Evolutionary conservation across 2,329 filamentous ascomycete genomes (phyloP).

Genomic region (Trichoderma endophyticum): DNA sequence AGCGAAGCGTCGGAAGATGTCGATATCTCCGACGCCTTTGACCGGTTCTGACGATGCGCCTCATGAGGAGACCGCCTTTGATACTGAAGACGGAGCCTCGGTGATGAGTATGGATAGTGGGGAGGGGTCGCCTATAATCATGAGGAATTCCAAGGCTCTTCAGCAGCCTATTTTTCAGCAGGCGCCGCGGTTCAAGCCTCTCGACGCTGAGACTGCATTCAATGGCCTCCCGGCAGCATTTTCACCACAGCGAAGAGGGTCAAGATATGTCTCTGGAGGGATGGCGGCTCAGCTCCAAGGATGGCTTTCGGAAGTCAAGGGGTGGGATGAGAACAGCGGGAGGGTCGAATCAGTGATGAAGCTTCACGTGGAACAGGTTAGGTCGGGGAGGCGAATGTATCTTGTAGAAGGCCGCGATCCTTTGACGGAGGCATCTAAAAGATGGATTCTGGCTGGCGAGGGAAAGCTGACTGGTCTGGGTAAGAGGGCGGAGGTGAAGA

Average conservation of each 20-base stretch:
- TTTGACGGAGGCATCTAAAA: conserved; percentile 14
- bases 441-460: conserved; percentile 38
- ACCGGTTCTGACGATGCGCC: conserved; percentile 10
- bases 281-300: conserved; percentile 40
- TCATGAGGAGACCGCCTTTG: background rate
- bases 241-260: conserved; percentile 37
- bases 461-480: conserved; percentile 37
- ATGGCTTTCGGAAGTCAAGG: conserved; percentile 41
- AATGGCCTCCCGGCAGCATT: conserved; percentile 31
- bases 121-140: background rate
- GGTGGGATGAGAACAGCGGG: conserved; percentile 28
- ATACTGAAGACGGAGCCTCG: background rate
- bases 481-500: conserved; percentile 26
- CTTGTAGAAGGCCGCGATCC: conserved; percentile 27
- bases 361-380: conserved; percentile 32
- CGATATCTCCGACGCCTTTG: conserved; percentile 27
- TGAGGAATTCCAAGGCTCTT: conserved; percentile 9
- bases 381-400: conserved; percentile 35
- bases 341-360: conserved; percentile 22
- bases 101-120: background rate
- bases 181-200: conserved; percentile 40
- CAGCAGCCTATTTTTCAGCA: conserved; percentile 39
- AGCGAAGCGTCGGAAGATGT: conserved; percentile 30
- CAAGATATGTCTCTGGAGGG: conserved; percentile 36
- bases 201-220: conserved; percentile 25